These are phyloP conservation scores for Paxillus rubicundulus DNA, from an alignment of 768 basidiomycete genomes.

Conservation along the genomic window DNA sequence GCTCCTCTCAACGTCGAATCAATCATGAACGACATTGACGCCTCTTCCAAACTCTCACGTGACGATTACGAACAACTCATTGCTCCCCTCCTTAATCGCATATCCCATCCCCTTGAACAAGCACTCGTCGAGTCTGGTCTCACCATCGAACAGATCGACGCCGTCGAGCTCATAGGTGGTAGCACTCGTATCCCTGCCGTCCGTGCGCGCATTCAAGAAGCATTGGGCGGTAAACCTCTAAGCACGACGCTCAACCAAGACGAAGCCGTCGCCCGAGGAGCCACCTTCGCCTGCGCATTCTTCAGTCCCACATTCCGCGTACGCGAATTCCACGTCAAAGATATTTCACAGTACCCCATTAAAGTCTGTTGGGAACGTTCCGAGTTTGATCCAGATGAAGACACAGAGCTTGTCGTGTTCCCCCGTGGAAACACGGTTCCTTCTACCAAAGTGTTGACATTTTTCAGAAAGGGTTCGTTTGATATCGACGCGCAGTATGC, in stretches of 20 bases:
- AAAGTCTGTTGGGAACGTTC: constrained; percentile 84
- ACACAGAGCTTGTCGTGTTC: constrained; percentile 91
- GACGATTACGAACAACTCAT: constrained; percentile 84
- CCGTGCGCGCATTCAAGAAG: constrained; percentile 79
- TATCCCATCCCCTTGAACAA: constrained; percentile 69
- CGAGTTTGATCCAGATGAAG: constrained; percentile 77
- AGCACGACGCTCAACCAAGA: constrained; percentile 96
- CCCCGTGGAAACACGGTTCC: constrained; percentile 81
- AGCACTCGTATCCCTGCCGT: constrained; percentile 91
- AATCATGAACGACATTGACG: constrained; percentile 95
- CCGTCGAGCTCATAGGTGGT: constrained; percentile 92
- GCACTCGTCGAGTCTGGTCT: constrained; percentile 82
- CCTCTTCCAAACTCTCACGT: constrained; percentile 77
- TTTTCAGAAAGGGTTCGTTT: constrained; percentile 88
- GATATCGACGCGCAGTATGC: constrained; percentile 85
- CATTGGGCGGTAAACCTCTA: constrained; percentile 80
- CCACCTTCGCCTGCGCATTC: constrained; percentile 96
- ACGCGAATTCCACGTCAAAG: constrained; percentile 87
- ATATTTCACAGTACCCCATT: constrained; percentile 86
- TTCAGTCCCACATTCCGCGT: constrained; percentile 98
- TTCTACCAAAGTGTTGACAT: constrained; percentile 93
- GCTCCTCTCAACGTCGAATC: constrained; percentile 91
- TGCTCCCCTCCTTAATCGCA: constrained; percentile 69
- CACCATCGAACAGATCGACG: constrained; percentile 79
- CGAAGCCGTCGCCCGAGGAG: constrained; percentile 93